These are phyloP conservation scores for Morella rubra DNA, from an alignment of 306 rosid species.

Conservation along the genomic window DNA sequence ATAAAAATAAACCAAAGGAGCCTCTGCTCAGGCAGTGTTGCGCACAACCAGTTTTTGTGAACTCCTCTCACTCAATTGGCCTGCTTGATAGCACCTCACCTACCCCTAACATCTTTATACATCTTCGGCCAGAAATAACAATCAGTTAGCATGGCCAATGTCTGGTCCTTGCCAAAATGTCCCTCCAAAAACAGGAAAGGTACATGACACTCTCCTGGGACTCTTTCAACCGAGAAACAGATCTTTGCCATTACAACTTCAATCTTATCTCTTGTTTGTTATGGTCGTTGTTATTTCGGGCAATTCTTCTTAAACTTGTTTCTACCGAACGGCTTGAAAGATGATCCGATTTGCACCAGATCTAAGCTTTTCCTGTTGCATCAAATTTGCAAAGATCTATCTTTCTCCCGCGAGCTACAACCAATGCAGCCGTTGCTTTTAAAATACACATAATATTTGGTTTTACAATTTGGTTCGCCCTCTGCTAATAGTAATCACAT, in stretches of 20 bases:
- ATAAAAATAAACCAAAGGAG: too few relatives aligned
- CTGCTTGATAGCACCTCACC: too few relatives aligned
- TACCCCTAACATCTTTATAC: too few relatives aligned
- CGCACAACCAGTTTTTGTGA: too few relatives aligned
- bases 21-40: too few relatives aligned
- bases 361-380: not conserved
- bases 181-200: too few relatives aligned
- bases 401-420: not conserved
- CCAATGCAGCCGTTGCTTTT: not conserved
- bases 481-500: not conserved
- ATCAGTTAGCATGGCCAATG: too few relatives aligned
- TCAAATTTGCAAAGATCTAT: not conserved
- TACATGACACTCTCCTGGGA: not conserved
- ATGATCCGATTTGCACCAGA: not conserved
- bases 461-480: not conserved
- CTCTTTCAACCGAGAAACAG: not conserved
- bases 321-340: not conserved
- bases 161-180: too few relatives aligned
- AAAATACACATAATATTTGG: too few relatives aligned
- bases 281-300: not conserved
- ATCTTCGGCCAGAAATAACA: too few relatives aligned
- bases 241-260: not conserved
- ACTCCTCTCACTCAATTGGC: too few relatives aligned
- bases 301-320: not conserved
- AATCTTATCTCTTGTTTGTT: not conserved